Conservation (phyloP, 208 protist species). For the Trypanosoma melophagium region DNA sequence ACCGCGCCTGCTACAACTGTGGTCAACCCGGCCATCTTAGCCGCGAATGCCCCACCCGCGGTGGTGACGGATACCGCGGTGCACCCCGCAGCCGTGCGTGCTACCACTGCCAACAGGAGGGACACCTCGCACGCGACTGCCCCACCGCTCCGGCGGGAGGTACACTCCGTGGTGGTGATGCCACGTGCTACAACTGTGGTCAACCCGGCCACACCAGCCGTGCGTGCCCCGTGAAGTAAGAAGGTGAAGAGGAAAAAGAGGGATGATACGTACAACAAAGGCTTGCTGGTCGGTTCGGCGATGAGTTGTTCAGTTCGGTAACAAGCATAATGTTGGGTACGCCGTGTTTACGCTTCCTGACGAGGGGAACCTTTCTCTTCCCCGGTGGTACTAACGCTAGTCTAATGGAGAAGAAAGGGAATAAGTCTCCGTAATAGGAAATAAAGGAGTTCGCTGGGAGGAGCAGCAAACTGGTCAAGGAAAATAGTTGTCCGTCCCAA, state of each 20-base stretch:
- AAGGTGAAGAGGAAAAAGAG: constrained; percentile 27
- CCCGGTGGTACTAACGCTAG: no score
- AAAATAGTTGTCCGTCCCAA: no score
- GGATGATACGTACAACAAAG: constrained; percentile 9
- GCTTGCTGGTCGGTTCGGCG: constrained; percentile 1
- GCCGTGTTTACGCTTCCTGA: not conserved
- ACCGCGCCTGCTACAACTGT: constrained; percentile 65
- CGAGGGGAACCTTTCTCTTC: not conserved
- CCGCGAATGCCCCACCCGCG: constrained; percentile 40
- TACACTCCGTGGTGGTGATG: constrained; percentile 31
- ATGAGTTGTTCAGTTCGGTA: constrained; percentile 1
- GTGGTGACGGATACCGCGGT: constrained; percentile 16
- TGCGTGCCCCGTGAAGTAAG: constrained; percentile 60
- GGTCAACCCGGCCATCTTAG: constrained; percentile 50
- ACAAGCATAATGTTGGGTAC: constrained; percentile 14
- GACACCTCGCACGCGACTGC: constrained; percentile 50
- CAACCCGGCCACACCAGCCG: constrained; percentile 82
- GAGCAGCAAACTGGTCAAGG: no score
- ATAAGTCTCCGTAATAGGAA: no score
- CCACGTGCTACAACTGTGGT: constrained; percentile 85
- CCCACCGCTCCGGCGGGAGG: constrained; percentile 38
- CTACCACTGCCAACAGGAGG: constrained; percentile 74
- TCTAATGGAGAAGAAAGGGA: no score
- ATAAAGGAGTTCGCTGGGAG: no score
- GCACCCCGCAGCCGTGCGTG: constrained; percentile 54